phyloP scores from a whole-genome alignment of 805 yeast species.

The Ogataea ramenticola region DNA sequence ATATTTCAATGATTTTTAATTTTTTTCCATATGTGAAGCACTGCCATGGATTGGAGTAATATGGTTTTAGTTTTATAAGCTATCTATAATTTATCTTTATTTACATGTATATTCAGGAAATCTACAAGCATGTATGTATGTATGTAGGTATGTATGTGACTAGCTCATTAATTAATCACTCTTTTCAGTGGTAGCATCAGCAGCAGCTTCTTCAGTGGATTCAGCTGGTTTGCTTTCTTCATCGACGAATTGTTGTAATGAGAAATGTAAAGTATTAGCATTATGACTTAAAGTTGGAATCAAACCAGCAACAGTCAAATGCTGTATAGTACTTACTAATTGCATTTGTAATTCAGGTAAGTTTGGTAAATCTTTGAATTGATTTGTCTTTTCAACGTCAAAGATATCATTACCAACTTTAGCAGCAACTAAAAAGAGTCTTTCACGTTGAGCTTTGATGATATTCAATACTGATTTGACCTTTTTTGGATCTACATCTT shows the following conservation, averaged over 20 bases:
- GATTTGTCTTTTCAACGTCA: slow-evolving; percentile 43
- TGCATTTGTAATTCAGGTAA: slow-evolving; percentile 69
- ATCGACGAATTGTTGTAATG: neutral
- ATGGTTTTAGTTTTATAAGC: no score
- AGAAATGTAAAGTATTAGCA: slow-evolving; percentile 32
- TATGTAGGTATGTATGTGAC: no score
- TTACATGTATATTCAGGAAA: no score
- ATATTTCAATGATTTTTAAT: no score
- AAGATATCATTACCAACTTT: slow-evolving; percentile 57
- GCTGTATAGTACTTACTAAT: slow-evolving; percentile 75
- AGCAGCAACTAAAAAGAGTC: slow-evolving; percentile 80
- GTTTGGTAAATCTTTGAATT: slow-evolving; percentile 69
- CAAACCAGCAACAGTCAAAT: slow-evolving; percentile 84
- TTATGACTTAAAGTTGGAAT: slow-evolving; percentile 72
- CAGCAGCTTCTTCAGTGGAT: neutral
- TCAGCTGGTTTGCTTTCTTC: neutral
- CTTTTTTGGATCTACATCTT: slow-evolving; percentile 59
- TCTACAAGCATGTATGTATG: no score
- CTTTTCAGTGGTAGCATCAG: no score
- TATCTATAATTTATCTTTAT: no score
- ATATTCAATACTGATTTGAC: slow-evolving; percentile 57
- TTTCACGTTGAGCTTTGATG: slow-evolving; percentile 59
- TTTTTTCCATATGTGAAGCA: no score
- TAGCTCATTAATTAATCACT: no score
- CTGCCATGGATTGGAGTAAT: no score